Evolutionary conservation across 371 early-diverging fungal species (phyloP).

Genomic region (Lichtheimia hyalospora): DNA sequence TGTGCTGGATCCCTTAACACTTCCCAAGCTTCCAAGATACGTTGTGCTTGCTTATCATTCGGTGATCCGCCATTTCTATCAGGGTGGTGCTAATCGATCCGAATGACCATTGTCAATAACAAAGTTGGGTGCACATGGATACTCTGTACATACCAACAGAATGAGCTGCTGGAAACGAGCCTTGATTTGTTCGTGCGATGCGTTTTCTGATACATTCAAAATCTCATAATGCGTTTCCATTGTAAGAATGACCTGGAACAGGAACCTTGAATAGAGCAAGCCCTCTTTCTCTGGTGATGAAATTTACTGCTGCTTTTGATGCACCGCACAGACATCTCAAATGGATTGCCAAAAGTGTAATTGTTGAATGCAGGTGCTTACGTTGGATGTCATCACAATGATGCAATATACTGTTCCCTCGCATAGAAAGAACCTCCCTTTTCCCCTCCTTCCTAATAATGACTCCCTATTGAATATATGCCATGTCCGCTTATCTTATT

Average conservation of each 20-base stretch:
- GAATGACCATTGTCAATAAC: background rate
- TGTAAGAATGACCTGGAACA: too few species aligned
- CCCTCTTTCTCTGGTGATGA: background rate
- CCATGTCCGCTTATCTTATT: too few species aligned
- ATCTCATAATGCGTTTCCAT: constrained; percentile 49
- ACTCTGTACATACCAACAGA: constrained; percentile 43
- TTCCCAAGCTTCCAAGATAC: constrained; percentile 50
- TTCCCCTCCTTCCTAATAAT: too few species aligned
- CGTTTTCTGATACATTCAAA: constrained; percentile 37
- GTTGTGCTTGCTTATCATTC: constrained; percentile 26
- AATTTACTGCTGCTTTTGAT: background rate
- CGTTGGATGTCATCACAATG: constrained; percentile 3
- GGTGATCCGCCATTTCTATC: constrained; percentile 29
- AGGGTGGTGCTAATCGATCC: constrained; percentile 45
- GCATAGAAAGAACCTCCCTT: too few species aligned
- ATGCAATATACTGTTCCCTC: too few species aligned
- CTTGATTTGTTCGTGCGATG: constrained; percentile 42
- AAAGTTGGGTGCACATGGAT: too few species aligned
- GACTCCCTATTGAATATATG: too few species aligned
- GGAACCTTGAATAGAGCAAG: too few species aligned
- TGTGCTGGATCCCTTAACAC: constrained; percentile 28
- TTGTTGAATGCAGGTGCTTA: background rate
- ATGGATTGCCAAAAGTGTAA: background rate
- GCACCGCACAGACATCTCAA: background rate
- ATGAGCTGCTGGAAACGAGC: constrained; percentile 49